Percentiles rank a stretch among this genome's conserved stretches.
These are phyloP conservation scores for Boletus edulis DNA, from an alignment of 768 basidiomycete genomes.

Conservation along the genomic window DNA sequence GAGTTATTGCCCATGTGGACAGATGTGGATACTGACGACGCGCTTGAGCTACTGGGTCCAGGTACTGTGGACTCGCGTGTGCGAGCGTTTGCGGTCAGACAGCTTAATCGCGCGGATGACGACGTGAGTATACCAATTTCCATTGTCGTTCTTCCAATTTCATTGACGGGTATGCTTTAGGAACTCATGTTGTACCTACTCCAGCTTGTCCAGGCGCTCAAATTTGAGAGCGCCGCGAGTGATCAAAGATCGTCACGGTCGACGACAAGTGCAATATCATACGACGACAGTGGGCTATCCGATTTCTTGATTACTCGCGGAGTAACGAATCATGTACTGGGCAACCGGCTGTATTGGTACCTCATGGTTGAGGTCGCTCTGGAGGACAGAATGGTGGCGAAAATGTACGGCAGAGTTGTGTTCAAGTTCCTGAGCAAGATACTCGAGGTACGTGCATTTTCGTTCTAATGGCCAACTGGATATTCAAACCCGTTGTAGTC, in stretches of 20 bases:
- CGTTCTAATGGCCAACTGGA: not conserved
- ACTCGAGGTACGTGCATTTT: constrained; percentile 57
- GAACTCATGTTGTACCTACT: constrained; percentile 90
- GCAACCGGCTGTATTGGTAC: constrained; percentile 96
- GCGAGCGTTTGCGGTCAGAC: constrained; percentile 89
- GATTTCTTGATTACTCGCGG: constrained; percentile 89
- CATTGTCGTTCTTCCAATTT: not conserved
- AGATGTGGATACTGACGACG: constrained; percentile 95
- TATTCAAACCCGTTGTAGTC: constrained; percentile 38
- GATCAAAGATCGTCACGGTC: constrained; percentile 77
- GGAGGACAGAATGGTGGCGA: constrained; percentile 81
- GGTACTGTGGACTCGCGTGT: constrained; percentile 89
- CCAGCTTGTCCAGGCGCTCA: constrained; percentile 96
- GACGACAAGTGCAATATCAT: constrained; percentile 70
- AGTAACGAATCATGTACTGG: constrained; percentile 78
- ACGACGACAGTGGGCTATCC: constrained; percentile 89
- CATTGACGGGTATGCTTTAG: constrained; percentile 39
- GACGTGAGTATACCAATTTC: constrained; percentile 55
- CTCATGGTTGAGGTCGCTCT: constrained; percentile 93
- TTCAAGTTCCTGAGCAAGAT: constrained; percentile 90
- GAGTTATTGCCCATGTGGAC: constrained; percentile 95
- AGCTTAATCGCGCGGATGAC: constrained; percentile 88
- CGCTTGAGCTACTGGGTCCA: constrained; percentile 91
- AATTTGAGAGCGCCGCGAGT: constrained; percentile 84
- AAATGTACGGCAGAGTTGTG: constrained; percentile 91